Conservation (phyloP, 2,329 filamentous ascomycete genomes). For the Ophiostoma sp. region DNA sequence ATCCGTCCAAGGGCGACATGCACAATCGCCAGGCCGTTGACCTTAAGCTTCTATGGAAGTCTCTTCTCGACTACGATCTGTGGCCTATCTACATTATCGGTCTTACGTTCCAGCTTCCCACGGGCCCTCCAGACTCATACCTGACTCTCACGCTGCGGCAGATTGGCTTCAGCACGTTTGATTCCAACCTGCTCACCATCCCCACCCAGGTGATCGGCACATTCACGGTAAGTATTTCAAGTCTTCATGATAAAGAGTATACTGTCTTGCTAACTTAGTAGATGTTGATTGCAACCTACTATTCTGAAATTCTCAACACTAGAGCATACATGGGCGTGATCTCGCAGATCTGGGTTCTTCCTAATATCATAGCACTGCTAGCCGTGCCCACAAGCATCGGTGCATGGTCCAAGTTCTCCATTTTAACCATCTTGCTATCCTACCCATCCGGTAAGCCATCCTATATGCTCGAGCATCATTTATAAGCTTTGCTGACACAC, state of each 20-base stretch:
- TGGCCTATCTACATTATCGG: conserved; percentile 26
- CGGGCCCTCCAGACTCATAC: conserved; percentile 14
- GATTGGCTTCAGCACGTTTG: not conserved
- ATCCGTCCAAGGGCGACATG: conserved; percentile 54
- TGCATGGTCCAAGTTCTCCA: conserved; percentile 1
- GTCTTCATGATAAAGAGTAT: not conserved
- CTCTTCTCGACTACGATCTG: conserved; percentile 24
- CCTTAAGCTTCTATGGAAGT: conserved; percentile 29
- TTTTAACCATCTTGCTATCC: not conserved
- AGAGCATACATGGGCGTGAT: conserved; percentile 8
- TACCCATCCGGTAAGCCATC: not conserved
- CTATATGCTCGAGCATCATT: too few species aligned
- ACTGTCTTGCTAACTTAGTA: not conserved
- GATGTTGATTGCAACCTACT: conserved; percentile 7
- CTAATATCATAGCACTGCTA: not conserved
- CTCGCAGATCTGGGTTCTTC: conserved; percentile 1
- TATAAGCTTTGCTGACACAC: not conserved
- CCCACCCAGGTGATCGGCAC: not conserved
- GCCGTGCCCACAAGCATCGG: not conserved
- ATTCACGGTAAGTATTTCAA: not conserved
- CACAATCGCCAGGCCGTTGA: conserved; percentile 53
- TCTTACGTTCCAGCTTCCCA: conserved; percentile 21
- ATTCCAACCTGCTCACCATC: not conserved
- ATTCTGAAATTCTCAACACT: conserved; percentile 9
- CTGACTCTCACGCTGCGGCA: not conserved